A percentile compares a stretch with the other conserved stretches of the same genome.
These are phyloP conservation scores for Xylaria sp. DNA, from an alignment of 2,329 filamentous ascomycete genomes.

Conservation along the genomic window DNA sequence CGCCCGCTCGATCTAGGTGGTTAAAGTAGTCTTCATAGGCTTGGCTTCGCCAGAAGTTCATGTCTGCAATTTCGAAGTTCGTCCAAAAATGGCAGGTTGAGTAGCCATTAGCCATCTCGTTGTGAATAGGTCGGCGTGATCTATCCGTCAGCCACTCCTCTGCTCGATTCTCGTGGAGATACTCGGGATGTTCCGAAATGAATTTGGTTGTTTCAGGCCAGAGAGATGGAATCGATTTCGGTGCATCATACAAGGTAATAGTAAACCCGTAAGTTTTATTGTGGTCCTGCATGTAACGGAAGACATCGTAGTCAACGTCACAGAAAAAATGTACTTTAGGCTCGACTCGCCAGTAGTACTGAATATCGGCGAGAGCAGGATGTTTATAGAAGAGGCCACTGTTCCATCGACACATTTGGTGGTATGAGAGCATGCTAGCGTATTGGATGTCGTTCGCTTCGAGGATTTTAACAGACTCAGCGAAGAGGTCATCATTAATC, in stretches of 20 bases:
- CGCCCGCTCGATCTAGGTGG: slow-evolving; percentile 89
- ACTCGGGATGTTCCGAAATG: slow-evolving; percentile 80
- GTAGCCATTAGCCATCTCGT: slow-evolving; percentile 84
- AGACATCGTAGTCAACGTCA: slow-evolving; percentile 97
- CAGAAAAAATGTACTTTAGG: slow-evolving; percentile 99
- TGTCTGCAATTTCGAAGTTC: slow-evolving; percentile 95
- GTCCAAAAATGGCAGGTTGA: slow-evolving; percentile 99
- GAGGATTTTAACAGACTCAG: slow-evolving; percentile 82
- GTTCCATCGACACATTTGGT: slow-evolving; percentile 99
- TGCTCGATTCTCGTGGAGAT: slow-evolving; percentile 83
- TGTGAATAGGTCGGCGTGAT: slow-evolving; percentile 76
- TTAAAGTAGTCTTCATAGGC: slow-evolving; percentile 95
- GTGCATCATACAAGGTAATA: slow-evolving; percentile 93
- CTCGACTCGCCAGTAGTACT: slow-evolving; percentile 98
- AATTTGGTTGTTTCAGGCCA: slow-evolving; percentile 98
- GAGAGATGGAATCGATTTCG: slow-evolving; percentile 81
- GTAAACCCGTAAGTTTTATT: slow-evolving; percentile 99
- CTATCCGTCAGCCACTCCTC: slow-evolving; percentile 86
- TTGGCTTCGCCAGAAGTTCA: slow-evolving; percentile 90
- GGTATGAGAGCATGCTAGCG: slow-evolving; percentile 85
- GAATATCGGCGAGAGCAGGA: slow-evolving; percentile 78
- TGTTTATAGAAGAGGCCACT: slow-evolving; percentile 98
- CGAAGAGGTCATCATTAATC: slow-evolving; percentile 88
- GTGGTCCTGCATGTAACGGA: slow-evolving; percentile 96
- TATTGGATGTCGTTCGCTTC: slow-evolving; percentile 90